Conservation (phyloP, 2,329 filamentous ascomycete genomes). For the Diaporthe citriasiana region DNA sequence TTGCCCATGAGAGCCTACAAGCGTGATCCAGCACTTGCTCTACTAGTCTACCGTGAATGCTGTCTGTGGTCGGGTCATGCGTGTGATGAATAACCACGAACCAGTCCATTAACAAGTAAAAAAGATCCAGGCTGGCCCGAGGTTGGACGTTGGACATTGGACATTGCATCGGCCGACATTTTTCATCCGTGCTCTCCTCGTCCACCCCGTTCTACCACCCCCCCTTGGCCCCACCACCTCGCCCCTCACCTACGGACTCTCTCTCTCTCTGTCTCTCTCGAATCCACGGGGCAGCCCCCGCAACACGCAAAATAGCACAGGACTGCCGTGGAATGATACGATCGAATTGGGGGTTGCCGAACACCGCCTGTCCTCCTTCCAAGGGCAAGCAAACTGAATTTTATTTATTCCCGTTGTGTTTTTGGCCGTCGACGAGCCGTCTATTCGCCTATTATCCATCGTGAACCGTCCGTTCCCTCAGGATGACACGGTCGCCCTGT, state of each 20-base stretch:
- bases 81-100: not conserved
- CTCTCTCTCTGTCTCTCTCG: too few relatives aligned
- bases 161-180: constrained; percentile 12
- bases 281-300: constrained; percentile 14
- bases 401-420: constrained; percentile 19
- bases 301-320: constrained; percentile 21
- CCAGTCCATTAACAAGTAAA: not conserved
- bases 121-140: not conserved
- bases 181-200: constrained; percentile 12
- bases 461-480: not conserved
- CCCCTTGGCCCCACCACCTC: constrained; percentile 1
- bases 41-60: not conserved
- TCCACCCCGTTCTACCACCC: not conserved
- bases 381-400: not conserved
- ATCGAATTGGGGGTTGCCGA: constrained; percentile 8
- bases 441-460: not conserved
- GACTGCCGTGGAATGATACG: constrained; percentile 16
- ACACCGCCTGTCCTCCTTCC: not conserved
- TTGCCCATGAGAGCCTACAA: not conserved
- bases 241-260: constrained; percentile 29
- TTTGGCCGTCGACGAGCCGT: constrained; percentile 30
- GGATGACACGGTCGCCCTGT: constrained; percentile 1
- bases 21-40: not conserved
- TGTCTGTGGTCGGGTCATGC: not conserved
- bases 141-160: not conserved